Conservation (phyloP, 345 rosid genomes). For the Microthlaspi erraticum region DNA sequence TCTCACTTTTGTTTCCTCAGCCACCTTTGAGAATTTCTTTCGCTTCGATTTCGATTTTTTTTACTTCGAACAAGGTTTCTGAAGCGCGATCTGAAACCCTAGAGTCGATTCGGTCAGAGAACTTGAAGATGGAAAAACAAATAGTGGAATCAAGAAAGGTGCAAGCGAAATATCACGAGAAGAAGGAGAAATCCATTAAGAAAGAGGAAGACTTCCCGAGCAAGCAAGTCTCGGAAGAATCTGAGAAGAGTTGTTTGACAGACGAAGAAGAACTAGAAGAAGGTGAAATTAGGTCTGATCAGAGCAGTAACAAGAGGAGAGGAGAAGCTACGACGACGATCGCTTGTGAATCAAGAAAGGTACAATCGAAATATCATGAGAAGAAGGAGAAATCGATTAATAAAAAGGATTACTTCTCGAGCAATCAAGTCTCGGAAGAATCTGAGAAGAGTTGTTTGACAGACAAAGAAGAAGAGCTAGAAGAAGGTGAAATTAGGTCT, state of each 20-base stretch:
- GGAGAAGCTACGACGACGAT: neutral
- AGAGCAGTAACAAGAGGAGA: conserved; percentile 50
- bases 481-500: conserved; percentile 36
- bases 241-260: conserved; percentile 26
- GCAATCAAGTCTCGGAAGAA: conserved; percentile 35
- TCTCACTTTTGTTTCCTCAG: neutral
- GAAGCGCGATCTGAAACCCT: conserved; percentile 9
- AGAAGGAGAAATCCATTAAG: neutral
- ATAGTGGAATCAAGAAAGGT: conserved; percentile 1
- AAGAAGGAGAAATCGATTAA: neutral
- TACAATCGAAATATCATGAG: conserved; percentile 8
- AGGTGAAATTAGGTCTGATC: conserved; percentile 44
- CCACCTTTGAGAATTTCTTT: neutral
- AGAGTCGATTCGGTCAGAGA: neutral
- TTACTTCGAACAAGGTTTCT: conserved; percentile 2
- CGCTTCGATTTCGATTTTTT: neutral
- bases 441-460: conserved; percentile 28
- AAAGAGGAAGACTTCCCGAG: neutral
- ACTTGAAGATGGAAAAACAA: conserved; percentile 28
- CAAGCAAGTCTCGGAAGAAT: conserved; percentile 35
- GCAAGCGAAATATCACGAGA: conserved; percentile 6
- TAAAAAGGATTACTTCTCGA: neutral
- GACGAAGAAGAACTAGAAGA: conserved; percentile 14
- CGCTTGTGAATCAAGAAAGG: conserved; percentile 6
- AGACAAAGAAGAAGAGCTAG: neutral